These are phyloP conservation scores for Aspergillus heteromorphus DNA, from an alignment of 495 filamentous ascomycete genomes.

Conservation along the genomic window DNA sequence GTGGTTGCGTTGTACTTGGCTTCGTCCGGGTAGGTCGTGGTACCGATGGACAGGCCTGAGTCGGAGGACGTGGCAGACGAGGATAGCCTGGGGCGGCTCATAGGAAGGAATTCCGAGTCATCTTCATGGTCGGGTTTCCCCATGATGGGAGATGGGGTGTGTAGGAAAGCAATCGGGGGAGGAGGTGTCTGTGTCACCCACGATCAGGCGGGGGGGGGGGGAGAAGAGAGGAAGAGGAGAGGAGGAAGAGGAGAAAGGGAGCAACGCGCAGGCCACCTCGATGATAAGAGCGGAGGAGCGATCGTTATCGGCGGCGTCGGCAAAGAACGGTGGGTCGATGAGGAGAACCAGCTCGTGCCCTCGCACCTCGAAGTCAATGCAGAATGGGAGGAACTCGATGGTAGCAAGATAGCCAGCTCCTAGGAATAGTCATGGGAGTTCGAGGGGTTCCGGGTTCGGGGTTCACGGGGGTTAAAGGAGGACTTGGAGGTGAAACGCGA, in stretches of 20 bases:
- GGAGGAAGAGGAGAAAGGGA: constrained; percentile 1
- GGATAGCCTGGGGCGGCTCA: constrained; percentile 22
- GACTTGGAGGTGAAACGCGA: not conserved
- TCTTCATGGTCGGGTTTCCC: constrained; percentile 25
- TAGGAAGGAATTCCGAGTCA: constrained; percentile 22
- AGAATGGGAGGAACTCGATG: not conserved
- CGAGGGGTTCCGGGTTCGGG: no score
- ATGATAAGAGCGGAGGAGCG: not conserved
- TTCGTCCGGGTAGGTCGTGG: constrained; percentile 24
- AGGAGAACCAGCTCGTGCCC: not conserved
- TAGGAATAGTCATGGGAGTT: no score
- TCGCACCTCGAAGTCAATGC: no score
- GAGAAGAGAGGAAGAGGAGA: no score
- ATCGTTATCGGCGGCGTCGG: not conserved
- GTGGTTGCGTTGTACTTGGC: constrained; percentile 18
- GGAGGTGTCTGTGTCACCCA: not conserved
- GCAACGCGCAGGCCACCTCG: not conserved
- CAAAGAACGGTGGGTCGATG: not conserved
- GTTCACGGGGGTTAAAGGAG: not conserved
- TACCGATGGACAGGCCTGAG: constrained; percentile 35
- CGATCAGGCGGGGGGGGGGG: not conserved
- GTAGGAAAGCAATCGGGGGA: not conserved
- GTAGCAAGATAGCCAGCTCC: no score
- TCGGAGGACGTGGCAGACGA: constrained; percentile 35
- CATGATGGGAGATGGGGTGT: constrained; percentile 22